Evolutionary conservation across 306 rosid species (phyloP), one percentile per base, ranked within the genome.

Genomic region (Glycine soja): DNA sequence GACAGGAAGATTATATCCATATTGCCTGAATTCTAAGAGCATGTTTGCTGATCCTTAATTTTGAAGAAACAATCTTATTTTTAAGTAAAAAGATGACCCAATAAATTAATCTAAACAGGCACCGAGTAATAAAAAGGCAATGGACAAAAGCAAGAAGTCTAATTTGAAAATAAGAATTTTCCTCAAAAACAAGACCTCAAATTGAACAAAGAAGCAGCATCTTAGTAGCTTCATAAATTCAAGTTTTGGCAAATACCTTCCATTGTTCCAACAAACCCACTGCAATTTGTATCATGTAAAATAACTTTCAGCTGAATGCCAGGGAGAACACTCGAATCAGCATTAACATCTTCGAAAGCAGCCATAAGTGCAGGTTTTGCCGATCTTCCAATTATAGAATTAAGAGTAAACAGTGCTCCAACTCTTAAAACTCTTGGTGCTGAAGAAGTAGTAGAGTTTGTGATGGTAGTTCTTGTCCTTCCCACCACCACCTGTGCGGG

Each of bases 301-400:
- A 86, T 13, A 32, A 86, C 12, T 0, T 87, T 82, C 70, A 93
- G 70, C 40, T 66, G 80, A 12, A 80, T 80, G 54, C 83, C 87
- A 10, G 65, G 80, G 65, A 93, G 97, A 82, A 93, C 52, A 59
- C 45, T 91, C 1, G 83, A 18, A 83, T 93, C 88, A 80, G 88
- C 83, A 84, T 91, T 90, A 62, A 93, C 85, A 76, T 93, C 97
- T 3, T 85, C 91, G 40, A 88, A 7, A 3, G 97, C 97, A 45
- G 93, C 91, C 61, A 19, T 5, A 47, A 93, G 24, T 48, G 90
- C 97, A 5, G 90, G 85, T 71, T 77, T 75, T 45, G 90, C 95
- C 2, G 90, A 90, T 82, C 90, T 90, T 75, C 97, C 97, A 72
- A 93, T 93, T 51, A 83, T 81, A 19, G 97, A 93, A 83, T 93